phyloP scores from a whole-genome alignment of 2,329 filamentous ascomycete species.

The Diaporthe sp. region DNA sequence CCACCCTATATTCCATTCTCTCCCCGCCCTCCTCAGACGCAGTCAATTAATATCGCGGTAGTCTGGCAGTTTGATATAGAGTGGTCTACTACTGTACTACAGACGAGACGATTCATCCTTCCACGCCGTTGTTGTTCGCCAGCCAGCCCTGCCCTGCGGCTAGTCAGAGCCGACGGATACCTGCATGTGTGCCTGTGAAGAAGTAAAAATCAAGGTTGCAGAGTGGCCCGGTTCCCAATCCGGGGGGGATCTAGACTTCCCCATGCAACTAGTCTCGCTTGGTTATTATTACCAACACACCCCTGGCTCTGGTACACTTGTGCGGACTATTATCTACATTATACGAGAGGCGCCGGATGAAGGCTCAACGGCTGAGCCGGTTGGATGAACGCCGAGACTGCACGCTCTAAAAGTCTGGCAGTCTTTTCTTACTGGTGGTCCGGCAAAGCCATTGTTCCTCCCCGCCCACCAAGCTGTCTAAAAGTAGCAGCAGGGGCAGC shows the following conservation, averaged over 20 bases:
- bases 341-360: not conserved
- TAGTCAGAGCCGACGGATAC: conserved; percentile 1
- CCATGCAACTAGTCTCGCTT: not conserved
- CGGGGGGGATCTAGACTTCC: not conserved
- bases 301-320: not conserved
- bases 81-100: not conserved
- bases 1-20: not conserved
- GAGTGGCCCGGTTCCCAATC: not conserved
- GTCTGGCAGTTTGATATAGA: conserved; percentile 26
- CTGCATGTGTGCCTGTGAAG: not conserved
- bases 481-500: not conserved
- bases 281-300: not conserved
- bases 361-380: conserved; percentile 7
- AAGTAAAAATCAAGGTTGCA: not conserved
- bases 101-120: not conserved
- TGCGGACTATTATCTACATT: not conserved
- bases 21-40: not conserved
- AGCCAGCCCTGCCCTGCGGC: not conserved
- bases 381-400: not conserved
- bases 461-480: not conserved
- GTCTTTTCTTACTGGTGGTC: not conserved
- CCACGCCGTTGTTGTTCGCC: not conserved
- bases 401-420: not conserved
- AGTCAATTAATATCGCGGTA: conserved; percentile 18
- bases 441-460: not conserved